Conservation (phyloP, 257 asterid species). For the Cordia subcordata region DNA sequence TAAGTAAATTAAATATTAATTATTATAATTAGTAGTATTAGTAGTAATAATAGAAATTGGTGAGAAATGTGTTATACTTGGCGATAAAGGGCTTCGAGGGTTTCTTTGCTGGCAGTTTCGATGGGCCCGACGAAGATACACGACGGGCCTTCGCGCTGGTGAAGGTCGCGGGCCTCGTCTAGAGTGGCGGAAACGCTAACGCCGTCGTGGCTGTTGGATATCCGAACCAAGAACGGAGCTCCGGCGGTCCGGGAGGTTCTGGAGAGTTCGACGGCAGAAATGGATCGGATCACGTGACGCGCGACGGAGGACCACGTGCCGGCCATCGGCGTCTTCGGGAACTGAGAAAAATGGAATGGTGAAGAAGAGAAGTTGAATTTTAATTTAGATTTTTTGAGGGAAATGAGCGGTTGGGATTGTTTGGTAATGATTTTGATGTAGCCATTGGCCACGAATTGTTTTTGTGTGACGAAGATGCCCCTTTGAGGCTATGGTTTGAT, state of each 20-base stretch:
- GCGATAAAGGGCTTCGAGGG: conserved; percentile 86
- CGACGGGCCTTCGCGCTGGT: conserved; percentile 67
- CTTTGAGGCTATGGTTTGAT: conserved; percentile 20
- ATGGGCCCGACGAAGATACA: conserved; percentile 91
- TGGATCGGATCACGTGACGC: conserved; percentile 49
- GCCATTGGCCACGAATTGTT: background rate
- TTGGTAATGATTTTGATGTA: background rate
- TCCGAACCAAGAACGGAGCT: conserved; percentile 42
- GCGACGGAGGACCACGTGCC: conserved; percentile 55
- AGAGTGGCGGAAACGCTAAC: background rate
- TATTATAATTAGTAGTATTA: background rate
- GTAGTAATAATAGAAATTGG: background rate
- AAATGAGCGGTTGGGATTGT: background rate
- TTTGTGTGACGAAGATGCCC: conserved; percentile 1
- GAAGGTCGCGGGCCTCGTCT: conserved; percentile 30
- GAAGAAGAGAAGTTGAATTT: background rate
- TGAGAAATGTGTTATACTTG: conserved; percentile 40
- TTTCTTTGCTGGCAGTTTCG: conserved; percentile 86
- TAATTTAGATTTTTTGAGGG: background rate
- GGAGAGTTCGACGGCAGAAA: conserved; percentile 39
- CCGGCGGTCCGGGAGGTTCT: conserved; percentile 35
- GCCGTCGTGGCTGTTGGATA: conserved; percentile 39
- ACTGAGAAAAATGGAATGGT: background rate
- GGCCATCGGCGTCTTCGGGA: conserved; percentile 51
- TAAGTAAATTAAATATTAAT: background rate